Evolutionary conservation across 176 grass and related monocot genomes (phyloP).

Genomic region (Raddia distichophylla): DNA sequence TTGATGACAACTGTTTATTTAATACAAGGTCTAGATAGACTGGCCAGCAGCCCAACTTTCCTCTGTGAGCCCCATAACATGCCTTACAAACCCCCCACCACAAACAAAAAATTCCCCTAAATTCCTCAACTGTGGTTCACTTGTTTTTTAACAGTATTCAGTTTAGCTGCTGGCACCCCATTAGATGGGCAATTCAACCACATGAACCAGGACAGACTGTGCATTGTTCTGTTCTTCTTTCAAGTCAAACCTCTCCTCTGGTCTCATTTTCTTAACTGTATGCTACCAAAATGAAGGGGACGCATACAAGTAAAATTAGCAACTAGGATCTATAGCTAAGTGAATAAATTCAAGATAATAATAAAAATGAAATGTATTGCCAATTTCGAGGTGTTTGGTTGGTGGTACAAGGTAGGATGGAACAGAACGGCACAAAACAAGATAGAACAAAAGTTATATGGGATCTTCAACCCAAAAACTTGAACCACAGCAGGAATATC

Average conservation of each 20-base stretch:
- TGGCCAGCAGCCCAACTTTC: background rate
- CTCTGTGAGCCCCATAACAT: background rate
- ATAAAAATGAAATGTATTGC: conserved; percentile 15
- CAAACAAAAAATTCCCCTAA: background rate
- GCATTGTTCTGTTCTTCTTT: background rate
- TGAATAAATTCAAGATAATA: conserved; percentile 17
- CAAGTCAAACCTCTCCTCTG: background rate
- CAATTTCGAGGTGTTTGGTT: background rate
- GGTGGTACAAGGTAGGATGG: too few species aligned
- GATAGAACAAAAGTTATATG: too few species aligned
- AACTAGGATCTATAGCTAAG: background rate
- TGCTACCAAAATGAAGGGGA: background rate
- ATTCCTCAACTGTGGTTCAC: background rate
- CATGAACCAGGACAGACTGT: background rate
- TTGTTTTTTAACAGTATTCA: background rate
- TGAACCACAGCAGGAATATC: background rate
- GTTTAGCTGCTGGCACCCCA: background rate
- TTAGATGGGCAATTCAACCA: background rate
- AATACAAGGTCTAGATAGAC: background rate
- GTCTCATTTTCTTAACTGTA: conserved; percentile 8
- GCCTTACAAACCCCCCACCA: background rate
- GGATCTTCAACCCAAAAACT: too few species aligned
- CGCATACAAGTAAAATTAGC: background rate
- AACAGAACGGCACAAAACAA: too few species aligned
- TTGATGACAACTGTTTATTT: conserved; percentile 6